A percentile compares a stretch with the other conserved stretches of the same genome.
phyloP scores from a whole-genome alignment of 169 alveolate genomes.

The Plasmodium inui region DNA sequence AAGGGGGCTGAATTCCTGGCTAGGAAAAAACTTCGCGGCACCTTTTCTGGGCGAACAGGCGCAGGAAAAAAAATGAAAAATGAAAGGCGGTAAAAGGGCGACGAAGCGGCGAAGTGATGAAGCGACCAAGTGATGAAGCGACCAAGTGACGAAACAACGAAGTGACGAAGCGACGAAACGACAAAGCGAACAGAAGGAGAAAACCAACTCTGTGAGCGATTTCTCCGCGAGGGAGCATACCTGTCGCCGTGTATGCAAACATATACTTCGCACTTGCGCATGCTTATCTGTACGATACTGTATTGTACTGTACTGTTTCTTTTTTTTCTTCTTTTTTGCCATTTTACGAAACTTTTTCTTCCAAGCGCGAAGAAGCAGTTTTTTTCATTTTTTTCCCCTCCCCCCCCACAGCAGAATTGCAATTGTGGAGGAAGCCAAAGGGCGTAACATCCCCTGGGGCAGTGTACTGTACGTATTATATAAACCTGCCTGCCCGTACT shows the following conservation, averaged over 20 bases:
- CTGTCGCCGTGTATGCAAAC: not conserved
- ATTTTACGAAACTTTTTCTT: not conserved
- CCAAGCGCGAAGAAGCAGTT: not conserved
- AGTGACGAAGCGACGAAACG: no score
- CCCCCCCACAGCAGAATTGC: not conserved
- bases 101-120: not conserved
- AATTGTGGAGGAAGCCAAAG: not conserved
- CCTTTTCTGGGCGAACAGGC: not conserved
- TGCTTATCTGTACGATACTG: not conserved
- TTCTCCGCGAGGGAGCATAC: not conserved
- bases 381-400: not conserved
- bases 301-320: not conserved
- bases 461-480: no score
- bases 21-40: not conserved
- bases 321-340: not conserved
- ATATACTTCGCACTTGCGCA: not conserved
- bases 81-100: not conserved
- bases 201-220: not conserved
- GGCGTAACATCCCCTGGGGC: not conserved
- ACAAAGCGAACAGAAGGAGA: not conserved
- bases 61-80: not conserved
- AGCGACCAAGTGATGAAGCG: no score
- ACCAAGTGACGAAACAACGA: no score
- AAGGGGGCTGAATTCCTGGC: not conserved
- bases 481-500: not conserved